Evolutionary conservation across 768 basidiomycete species (phyloP).

Genomic region (Collybia mongolica): DNA sequence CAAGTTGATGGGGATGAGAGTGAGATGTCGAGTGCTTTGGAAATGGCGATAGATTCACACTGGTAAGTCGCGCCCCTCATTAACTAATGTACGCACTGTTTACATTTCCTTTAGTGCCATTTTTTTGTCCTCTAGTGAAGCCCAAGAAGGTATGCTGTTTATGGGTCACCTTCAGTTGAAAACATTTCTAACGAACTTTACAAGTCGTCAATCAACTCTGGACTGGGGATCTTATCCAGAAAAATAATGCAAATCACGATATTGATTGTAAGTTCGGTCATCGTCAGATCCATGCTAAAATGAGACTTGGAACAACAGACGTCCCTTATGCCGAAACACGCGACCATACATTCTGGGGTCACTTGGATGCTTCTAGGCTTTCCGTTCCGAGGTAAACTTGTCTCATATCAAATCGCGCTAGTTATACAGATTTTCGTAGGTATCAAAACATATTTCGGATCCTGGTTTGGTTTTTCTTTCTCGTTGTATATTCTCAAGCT

Average conservation of each 20-base stretch:
- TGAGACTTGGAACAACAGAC: conserved; percentile 40
- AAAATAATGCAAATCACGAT: conserved; percentile 68
- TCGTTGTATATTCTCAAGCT: conserved; percentile 81
- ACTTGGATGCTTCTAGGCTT: conserved; percentile 74
- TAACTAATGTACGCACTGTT: not conserved
- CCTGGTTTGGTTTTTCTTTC: conserved; percentile 73
- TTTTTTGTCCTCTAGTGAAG: conserved; percentile 83
- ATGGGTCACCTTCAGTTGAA: not conserved
- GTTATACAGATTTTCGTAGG: conserved; percentile 29
- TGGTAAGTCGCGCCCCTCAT: conserved; percentile 46
- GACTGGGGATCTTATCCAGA: conserved; percentile 81
- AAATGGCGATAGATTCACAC: conserved; percentile 90
- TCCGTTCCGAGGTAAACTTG: conserved; percentile 67
- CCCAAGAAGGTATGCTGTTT: conserved; percentile 64
- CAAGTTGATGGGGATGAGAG: conserved; percentile 77
- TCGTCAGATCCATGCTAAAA: not conserved
- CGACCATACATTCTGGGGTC: conserved; percentile 59
- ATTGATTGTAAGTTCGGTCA: conserved; percentile 62
- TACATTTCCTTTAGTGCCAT: conserved; percentile 49
- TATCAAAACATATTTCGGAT: conserved; percentile 88
- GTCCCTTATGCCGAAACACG: conserved; percentile 61
- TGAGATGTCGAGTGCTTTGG: conserved; percentile 74
- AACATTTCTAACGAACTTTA: not conserved
- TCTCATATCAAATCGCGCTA: not conserved
- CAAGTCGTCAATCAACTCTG: conserved; percentile 81